Percentiles rank a stretch among this genome's conserved stretches.
Evolutionary conservation across 202 grass and related monocot species (phyloP).

Genomic region (Alloteropsis angusta): DNA sequence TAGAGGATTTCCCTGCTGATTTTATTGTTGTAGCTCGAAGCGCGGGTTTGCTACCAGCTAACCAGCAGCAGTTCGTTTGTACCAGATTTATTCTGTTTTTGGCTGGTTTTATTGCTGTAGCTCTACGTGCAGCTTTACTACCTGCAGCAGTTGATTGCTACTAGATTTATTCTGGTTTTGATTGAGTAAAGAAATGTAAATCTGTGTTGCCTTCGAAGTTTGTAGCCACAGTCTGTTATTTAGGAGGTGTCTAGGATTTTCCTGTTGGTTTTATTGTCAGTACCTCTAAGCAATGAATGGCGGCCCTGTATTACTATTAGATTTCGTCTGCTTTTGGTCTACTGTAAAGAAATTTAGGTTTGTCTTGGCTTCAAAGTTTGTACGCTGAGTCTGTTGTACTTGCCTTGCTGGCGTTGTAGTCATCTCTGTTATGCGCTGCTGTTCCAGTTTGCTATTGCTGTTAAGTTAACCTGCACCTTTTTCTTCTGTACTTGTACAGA

Average conservation of each 20-base stretch:
- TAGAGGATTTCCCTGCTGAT: background rate
- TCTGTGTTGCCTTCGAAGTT: too few relatives aligned
- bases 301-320: too few relatives aligned
- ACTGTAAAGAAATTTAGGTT: background rate
- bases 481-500: background rate
- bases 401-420: background rate
- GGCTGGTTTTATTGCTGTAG: too few relatives aligned
- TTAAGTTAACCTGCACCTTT: background rate
- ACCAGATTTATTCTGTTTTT: too few relatives aligned
- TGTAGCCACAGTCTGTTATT: background rate
- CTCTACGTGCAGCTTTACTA: too few relatives aligned
- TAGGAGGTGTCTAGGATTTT: too few relatives aligned
- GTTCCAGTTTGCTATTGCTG: background rate
- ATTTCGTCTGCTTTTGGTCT: background rate
- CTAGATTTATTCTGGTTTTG: too few relatives aligned
- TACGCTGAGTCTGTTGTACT: background rate
- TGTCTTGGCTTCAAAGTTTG: background rate
- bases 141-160: too few relatives aligned
- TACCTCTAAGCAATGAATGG: too few relatives aligned
- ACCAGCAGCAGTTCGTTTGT: background rate
- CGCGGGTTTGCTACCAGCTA: background rate
- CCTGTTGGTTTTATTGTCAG: too few relatives aligned
- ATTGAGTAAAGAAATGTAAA: too few relatives aligned
- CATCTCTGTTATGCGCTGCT: background rate
- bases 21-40: background rate